Percentiles rank a stretch among this genome's conserved stretches.
These are phyloP conservation scores for Clausena lansium DNA, from an alignment of 345 rosid genomes.

Conservation along the genomic window DNA sequence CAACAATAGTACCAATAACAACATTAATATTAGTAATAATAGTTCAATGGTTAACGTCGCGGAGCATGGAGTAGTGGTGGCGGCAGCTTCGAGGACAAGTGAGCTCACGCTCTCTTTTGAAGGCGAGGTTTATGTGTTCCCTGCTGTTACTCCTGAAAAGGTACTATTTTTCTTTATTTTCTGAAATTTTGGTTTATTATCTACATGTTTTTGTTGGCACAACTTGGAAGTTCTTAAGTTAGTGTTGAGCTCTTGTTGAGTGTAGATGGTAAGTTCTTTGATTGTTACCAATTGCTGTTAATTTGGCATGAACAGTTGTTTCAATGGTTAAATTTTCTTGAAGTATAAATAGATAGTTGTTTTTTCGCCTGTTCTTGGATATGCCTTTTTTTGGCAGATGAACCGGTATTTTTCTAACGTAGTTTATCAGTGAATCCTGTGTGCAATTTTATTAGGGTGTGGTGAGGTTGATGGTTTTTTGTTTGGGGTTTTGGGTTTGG, in stretches of 20 bases:
- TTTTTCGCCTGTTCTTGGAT: not conserved
- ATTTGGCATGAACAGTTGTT: not conserved
- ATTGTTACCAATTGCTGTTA: not conserved
- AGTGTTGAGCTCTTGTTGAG: not conserved
- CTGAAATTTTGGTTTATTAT: not conserved
- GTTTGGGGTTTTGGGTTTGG: not conserved
- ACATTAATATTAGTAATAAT: not conserved
- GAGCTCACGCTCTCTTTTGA: slow-evolving; percentile 74
- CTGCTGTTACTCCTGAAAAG: slow-evolving; percentile 63
- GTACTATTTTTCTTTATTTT: slow-evolving; percentile 15
- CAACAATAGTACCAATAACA: not conserved
- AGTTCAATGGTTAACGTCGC: slow-evolving; percentile 27
- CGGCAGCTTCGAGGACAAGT: slow-evolving; percentile 50
- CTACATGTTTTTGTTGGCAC: not conserved
- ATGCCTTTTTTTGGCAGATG: not conserved
- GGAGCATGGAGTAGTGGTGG: slow-evolving; percentile 32
- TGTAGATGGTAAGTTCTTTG: not conserved
- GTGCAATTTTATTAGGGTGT: not conserved
- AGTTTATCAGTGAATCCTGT: not conserved
- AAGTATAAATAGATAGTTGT: not conserved
- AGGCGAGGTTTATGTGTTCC: slow-evolving; percentile 76
- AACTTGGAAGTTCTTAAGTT: not conserved
- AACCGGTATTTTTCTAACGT: not conserved
- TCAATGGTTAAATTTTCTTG: not conserved
- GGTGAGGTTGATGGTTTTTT: not conserved